These are phyloP conservation scores for Glebionis coronaria DNA, from an alignment of 129 eudicot genomes.

Conservation along the genomic window DNA sequence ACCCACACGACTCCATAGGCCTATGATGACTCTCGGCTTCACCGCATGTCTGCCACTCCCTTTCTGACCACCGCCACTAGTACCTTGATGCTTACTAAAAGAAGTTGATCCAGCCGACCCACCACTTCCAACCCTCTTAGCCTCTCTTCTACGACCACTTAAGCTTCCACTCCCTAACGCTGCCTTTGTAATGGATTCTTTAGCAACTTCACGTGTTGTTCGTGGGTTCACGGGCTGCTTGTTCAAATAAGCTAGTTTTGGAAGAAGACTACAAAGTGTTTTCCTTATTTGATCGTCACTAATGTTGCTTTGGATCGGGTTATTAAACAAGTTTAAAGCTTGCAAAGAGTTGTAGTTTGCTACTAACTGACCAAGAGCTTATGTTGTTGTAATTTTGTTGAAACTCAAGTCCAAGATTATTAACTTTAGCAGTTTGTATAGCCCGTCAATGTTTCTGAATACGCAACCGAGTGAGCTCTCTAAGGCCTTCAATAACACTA, in stretches of 20 bases:
- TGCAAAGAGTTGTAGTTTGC: too few species aligned
- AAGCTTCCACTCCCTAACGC: conserved; percentile 49
- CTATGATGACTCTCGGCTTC: conserved; percentile 42
- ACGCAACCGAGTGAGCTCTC: too few species aligned
- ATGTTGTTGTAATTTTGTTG: too few species aligned
- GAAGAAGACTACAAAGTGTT: too few species aligned
- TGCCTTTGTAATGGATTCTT: conserved; percentile 54
- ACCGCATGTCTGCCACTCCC: conserved; percentile 38
- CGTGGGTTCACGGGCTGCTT: conserved; percentile 76
- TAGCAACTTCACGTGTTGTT: conserved; percentile 67
- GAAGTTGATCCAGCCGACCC: conserved; percentile 41
- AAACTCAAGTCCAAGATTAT: too few species aligned
- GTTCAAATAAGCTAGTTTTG: conserved; percentile 74
- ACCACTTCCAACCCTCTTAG: too few species aligned
- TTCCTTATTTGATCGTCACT: too few species aligned
- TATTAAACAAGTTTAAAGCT: too few species aligned
- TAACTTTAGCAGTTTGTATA: too few species aligned
- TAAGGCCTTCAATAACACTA: too few species aligned
- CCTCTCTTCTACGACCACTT: conserved; percentile 47
- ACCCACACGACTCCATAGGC: conserved; percentile 23
- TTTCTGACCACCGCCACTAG: conserved; percentile 32
- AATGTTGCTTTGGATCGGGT: too few species aligned
- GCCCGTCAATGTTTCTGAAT: conserved; percentile 81
- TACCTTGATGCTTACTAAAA: conserved; percentile 36
- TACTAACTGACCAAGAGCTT: too few species aligned